Conservation (phyloP, 768 basidiomycete species). For the Suillus plorans region DNA sequence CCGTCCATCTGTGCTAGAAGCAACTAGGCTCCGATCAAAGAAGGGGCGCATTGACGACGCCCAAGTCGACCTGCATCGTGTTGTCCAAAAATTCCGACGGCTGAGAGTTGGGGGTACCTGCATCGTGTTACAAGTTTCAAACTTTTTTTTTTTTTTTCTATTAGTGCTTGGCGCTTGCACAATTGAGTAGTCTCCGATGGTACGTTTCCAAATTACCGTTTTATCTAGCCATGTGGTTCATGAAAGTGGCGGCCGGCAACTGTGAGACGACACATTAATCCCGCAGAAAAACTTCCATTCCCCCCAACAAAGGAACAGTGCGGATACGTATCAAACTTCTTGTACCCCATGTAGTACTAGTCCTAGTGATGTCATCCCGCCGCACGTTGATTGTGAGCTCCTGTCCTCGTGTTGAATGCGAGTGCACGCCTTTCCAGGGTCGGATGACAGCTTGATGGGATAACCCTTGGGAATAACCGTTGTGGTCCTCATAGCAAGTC, state of each 20-base stretch:
- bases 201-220: background rate
- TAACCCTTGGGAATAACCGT: background rate
- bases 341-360: background rate
- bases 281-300: background rate
- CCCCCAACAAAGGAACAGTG: background rate
- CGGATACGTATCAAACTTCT: background rate
- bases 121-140: too few species aligned
- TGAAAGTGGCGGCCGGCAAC: background rate
- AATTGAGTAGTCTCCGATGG: background rate
- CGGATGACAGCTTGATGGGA: background rate
- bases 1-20: background rate
- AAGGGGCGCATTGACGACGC: background rate
- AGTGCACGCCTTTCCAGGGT: background rate
- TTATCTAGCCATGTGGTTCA: too few species aligned
- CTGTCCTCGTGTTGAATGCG: background rate
- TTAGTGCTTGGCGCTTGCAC: too few species aligned
- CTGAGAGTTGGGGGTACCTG: too few species aligned
- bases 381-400: background rate
- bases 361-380: background rate
- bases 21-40: background rate
- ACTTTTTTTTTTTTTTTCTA: background rate
- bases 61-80: background rate
- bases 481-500: too few species aligned
- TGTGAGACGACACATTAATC: background rate
- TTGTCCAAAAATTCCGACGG: too few species aligned